A percentile compares a stretch with the other conserved stretches of the same genome.
Evolutionary conservation across 2,329 filamentous ascomycete genomes (phyloP).

Genomic region (Pseudogymnoascus sp.): DNA sequence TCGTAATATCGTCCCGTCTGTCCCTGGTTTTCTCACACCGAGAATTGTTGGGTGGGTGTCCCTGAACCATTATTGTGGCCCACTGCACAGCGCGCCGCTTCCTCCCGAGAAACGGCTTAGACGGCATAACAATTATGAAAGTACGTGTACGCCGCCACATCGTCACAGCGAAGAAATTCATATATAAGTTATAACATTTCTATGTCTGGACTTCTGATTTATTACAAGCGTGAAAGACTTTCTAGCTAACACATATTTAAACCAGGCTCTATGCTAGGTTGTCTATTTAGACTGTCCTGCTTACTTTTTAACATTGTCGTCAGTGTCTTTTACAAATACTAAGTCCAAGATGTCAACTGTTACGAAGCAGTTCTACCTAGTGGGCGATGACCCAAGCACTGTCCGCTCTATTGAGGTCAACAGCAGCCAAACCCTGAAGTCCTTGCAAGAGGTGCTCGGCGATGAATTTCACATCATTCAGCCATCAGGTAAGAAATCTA

Average conservation of each 20-base stretch:
- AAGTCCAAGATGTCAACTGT: neutral
- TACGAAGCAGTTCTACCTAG: slow-evolving; percentile 12
- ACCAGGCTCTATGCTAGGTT: neutral
- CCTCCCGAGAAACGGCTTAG: neutral
- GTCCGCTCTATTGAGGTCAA: slow-evolving; percentile 12
- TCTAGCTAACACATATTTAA: neutral
- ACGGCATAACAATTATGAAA: slow-evolving; percentile 1
- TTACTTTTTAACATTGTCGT: neutral
- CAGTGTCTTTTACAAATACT: neutral
- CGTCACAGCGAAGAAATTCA: neutral
- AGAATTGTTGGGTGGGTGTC: neutral
- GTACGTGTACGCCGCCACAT: neutral
- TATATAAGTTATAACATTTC: slow-evolving; percentile 4
- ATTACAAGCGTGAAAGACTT: neutral
- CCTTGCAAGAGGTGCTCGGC: slow-evolving; percentile 13
- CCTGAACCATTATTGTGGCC: neutral
- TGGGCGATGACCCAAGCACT: slow-evolving; percentile 11
- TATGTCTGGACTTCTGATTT: neutral
- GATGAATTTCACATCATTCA: slow-evolving; percentile 13
- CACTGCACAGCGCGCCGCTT: neutral
- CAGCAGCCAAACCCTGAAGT: slow-evolving; percentile 14
- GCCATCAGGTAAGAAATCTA: slow-evolving; percentile 12
- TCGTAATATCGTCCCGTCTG: neutral
- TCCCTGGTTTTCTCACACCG: neutral
- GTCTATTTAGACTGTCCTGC: neutral